Evolutionary conservation across 2,329 filamentous ascomycete species (phyloP), one percentile per base, ranked within the genome.

Genomic region (Dactylonectria estremocensis): DNA sequence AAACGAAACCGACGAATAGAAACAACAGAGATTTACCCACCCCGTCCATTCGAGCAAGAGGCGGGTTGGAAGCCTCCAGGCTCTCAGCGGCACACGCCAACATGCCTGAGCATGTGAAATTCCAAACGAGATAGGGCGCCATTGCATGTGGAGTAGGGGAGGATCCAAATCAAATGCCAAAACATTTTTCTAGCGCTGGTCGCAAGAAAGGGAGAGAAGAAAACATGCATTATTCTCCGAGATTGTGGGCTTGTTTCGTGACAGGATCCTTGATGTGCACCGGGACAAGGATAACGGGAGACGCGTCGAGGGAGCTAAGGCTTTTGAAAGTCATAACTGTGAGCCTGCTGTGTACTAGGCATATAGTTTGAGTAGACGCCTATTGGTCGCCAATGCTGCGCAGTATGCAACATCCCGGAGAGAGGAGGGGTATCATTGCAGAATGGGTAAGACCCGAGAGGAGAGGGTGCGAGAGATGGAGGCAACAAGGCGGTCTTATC

Each of bases 1-100:
- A 56, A 33, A 14, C 56, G 50, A 50, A 22, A 56, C 49, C 33
- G 43, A 56, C 58, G 40, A 33, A 37, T 55, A 48, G 50, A 35
- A 13, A 53, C 16, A 10, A 37, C n/a, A 45, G 24, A 24, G 40
- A 11, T 56, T 35, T 18, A 50, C 14, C 46, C 20, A n/a, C n/a
- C n/a, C 24, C 31, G 31, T 14, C 31, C n/a, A 31, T 35, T 6
- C 28, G 7, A 10, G 33, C 33, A n/a, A 16, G 20, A 64, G 52
- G 14, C 31, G 40, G 22, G 28, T 45, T 16, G 33, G 50, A 14
- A 45, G 33, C 54, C n/a, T n/a, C 40, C n/a, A 10, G n/a, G 50
- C 31, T 37, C 24, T 37, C 16, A 50, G 18, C 16, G 33, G 31
- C 48, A 37, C 33, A 31, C 24, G 46, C n/a, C 13, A 57, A 33